Evolutionary conservation across 495 filamentous ascomycete genomes (phyloP), one percentile per base, ranked within the genome.

Genomic region (Tuber magnatum): DNA sequence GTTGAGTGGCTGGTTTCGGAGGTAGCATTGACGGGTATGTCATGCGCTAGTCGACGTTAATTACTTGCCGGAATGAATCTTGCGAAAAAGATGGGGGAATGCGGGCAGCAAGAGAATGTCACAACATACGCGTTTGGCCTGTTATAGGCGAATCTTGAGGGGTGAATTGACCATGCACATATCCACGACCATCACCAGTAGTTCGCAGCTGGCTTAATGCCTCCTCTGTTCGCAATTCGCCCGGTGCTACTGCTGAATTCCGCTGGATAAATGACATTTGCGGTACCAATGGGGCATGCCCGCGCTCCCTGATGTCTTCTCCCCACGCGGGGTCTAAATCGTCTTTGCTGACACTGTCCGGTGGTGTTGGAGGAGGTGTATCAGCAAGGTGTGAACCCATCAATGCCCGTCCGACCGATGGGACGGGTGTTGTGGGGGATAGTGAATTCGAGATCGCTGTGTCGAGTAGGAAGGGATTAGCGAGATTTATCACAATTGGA

Each of bases 1-100:
- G 79, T 73, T 73, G 75, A 35, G 10, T 38, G 22, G 35, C n/a
- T 78, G 16, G 69, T 73, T 35, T 48, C 16, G 5, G 77, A 39
- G 2, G 71, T 48, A 9, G 76, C 68, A 22, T 48, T 68, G 28
- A 40, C 3, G 28, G 75, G 74, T 8, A 44, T 22, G 18, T 68
- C 9, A 7, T 68, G 51, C 35, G 28, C 56, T 65, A 28, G 56
- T 65, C 28, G 32, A 65, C 14, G 56, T 65, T 35, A 65, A 65
- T 18, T 61, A 61, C 51, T 32, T 65, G 28, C 14, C 6, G 8
- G 32, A 32, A 32, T 32, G 14, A 28, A 65, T 35, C 14, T 35
- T 65, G 8, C 28, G n/a, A 56, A 28, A 65, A 65, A 12, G 16
- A 46, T 40, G 18, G 32, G 35, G 5, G 35, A 65, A 10, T 32